Percentiles rank a stretch among this genome's conserved stretches.
phyloP scores from a whole-genome alignment of 192 early-diverging fungal species.

The Linderina pennispora region DNA sequence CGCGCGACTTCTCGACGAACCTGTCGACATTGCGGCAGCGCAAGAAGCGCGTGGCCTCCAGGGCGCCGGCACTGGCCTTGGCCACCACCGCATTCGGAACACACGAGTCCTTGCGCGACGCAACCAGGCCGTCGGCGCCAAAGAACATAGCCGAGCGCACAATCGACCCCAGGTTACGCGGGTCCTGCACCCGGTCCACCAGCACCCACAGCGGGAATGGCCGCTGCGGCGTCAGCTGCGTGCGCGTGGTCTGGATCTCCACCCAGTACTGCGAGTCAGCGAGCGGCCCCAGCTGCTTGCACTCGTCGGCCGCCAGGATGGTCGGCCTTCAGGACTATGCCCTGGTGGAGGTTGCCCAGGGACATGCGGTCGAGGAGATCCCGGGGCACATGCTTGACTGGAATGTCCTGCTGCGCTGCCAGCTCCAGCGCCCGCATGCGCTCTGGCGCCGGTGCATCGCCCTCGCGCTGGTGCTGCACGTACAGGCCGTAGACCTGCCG shows the following conservation, averaged over 20 bases:
- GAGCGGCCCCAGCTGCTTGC: constrained; percentile 1
- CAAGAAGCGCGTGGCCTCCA: constrained; percentile 29
- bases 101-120: constrained; percentile 4
- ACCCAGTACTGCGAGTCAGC: constrained; percentile 14
- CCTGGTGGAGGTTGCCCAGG: constrained; percentile 17
- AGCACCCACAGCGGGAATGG: constrained; percentile 29
- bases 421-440: constrained; percentile 1
- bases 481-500: constrained; percentile 16
- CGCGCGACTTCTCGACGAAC: constrained; percentile 4
- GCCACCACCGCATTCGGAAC: constrained; percentile 19
- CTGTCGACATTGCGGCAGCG: background rate
- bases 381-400: background rate
- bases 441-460: constrained; percentile 10
- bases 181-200: constrained; percentile 29
- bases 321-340: constrained; percentile 12
- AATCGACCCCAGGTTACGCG: constrained; percentile 35
- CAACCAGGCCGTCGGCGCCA: constrained; percentile 34
- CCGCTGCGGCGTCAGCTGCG: constrained; percentile 10
- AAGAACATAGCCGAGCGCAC: constrained; percentile 42
- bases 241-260: too few species aligned
- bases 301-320: background rate
- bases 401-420: constrained; percentile 10
- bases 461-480: constrained; percentile 4
- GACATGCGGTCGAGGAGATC: background rate
- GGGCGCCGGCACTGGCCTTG: constrained; percentile 31